Conservation (phyloP, 176 grass and related monocot species). For the Neostapfia colusana region DNA sequence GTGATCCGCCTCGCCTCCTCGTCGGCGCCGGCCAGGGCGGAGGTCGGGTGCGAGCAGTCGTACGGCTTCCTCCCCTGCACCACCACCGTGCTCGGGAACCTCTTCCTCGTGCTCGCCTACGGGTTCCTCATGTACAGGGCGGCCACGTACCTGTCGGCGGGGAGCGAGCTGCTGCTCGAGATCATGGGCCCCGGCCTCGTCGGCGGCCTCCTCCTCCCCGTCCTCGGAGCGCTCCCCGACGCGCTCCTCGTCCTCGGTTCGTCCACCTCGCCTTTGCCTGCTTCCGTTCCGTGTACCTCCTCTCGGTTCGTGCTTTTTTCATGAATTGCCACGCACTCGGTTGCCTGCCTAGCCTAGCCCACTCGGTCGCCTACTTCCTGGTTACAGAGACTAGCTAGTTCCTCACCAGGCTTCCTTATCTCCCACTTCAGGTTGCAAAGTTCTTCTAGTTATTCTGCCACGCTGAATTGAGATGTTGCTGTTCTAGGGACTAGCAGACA, state of each 20-base stretch:
- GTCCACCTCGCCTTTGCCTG: neutral
- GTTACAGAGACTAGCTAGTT: too few species aligned
- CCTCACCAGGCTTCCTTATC: neutral
- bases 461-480: neutral
- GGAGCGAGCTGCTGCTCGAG: constrained; percentile 86
- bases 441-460: neutral
- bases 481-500: neutral
- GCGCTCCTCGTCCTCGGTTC: constrained; percentile 85
- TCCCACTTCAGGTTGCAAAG: neutral
- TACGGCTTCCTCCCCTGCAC: constrained; percentile 92
- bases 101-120: constrained; percentile 75
- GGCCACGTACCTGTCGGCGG: constrained; percentile 75
- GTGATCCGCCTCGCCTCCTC: constrained; percentile 38
- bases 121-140: constrained; percentile 94
- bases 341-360: constrained; percentile 19
- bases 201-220: constrained; percentile 90
- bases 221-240: constrained; percentile 90
- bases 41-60: constrained; percentile 70
- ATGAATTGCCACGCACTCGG: constrained; percentile 12
- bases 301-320: constrained; percentile 16
- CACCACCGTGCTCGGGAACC: constrained; percentile 76
- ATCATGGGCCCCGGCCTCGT: constrained; percentile 94
- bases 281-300: neutral
- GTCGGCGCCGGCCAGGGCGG: neutral
- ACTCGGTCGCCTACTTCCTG: neutral